Percentiles rank a stretch among this genome's conserved stretches.
These are phyloP conservation scores for Phaeosphaeria sp. DNA, from an alignment of 2,329 filamentous ascomycete species.

Conservation along the genomic window DNA sequence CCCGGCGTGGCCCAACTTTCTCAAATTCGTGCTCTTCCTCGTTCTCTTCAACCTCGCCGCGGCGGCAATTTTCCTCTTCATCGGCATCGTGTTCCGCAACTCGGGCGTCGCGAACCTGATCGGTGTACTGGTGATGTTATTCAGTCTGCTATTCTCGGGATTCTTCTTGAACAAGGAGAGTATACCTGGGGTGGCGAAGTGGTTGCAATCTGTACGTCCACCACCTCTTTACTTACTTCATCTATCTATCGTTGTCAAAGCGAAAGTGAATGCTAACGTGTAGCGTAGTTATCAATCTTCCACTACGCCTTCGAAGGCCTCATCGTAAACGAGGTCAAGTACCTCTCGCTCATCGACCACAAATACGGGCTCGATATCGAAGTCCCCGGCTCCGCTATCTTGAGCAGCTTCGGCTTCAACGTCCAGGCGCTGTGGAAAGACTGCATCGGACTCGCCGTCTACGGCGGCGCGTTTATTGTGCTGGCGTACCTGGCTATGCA, in stretches of 20 bases:
- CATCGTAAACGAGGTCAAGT: conserved; percentile 95
- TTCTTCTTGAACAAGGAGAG: conserved; percentile 93
- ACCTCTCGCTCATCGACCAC: conserved; percentile 86
- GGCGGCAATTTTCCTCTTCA: conserved; percentile 91
- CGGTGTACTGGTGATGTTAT: conserved; percentile 95
- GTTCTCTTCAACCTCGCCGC: conserved; percentile 96
- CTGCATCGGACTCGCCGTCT: conserved; percentile 79
- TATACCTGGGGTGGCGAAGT: conserved; percentile 82
- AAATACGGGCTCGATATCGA: conserved; percentile 97
- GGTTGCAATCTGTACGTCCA: conserved; percentile 78
- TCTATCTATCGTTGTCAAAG: no score
- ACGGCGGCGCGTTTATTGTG: conserved; percentile 82
- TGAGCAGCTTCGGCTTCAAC: conserved; percentile 94
- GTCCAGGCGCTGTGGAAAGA: conserved; percentile 87
- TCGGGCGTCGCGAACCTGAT: conserved; percentile 90
- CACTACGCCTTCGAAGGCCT: conserved; percentile 96
- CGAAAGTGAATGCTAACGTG: neutral
- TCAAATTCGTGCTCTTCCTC: conserved; percentile 88
- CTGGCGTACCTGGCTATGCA: conserved; percentile 94
- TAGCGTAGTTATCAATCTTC: conserved; percentile 83
- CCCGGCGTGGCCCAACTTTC: conserved; percentile 80
- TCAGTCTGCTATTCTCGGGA: conserved; percentile 92
- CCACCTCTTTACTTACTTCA: neutral
- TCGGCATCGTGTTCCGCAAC: conserved; percentile 94
- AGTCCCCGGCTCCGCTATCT: conserved; percentile 89